phyloP scores from a whole-genome alignment of 2,329 filamentous ascomycete genomes.

The Ophiocordyceps australis region DNA sequence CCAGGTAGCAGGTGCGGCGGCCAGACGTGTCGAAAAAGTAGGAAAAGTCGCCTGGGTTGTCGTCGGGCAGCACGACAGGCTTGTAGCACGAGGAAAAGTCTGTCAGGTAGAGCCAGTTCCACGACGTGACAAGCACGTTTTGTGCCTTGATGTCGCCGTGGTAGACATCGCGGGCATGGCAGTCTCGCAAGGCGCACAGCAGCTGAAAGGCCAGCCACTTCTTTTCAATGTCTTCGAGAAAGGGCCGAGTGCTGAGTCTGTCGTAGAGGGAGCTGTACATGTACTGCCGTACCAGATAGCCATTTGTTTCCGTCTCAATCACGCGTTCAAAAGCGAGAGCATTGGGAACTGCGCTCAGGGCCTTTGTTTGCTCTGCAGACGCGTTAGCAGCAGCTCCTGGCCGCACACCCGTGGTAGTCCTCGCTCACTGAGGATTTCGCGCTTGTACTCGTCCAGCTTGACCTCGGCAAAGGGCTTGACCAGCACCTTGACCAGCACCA shows the following conservation, averaged over 20 bases:
- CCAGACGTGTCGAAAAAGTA: constrained; percentile 95
- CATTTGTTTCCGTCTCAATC: constrained; percentile 79
- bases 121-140: constrained; percentile 90
- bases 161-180: constrained; percentile 73
- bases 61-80: constrained; percentile 79
- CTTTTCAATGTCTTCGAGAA: constrained; percentile 94
- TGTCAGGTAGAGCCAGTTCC: constrained; percentile 98
- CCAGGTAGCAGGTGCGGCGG: constrained; percentile 82
- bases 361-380: constrained; percentile 53
- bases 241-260: constrained; percentile 86
- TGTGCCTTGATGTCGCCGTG: constrained; percentile 99
- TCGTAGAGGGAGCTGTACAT: constrained; percentile 96
- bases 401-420: too few relatives aligned
- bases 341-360: constrained; percentile 72
- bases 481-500: constrained; percentile 86
- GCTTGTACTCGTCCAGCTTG: constrained; percentile 62
- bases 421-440: constrained; percentile 55
- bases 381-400: too few relatives aligned
- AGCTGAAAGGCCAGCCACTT: constrained; percentile 97
- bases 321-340: constrained; percentile 79
- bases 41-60: constrained; percentile 93
- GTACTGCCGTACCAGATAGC: constrained; percentile 86
- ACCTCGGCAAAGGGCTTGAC: constrained; percentile 81
- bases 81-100: constrained; percentile 96
- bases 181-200: constrained; percentile 80